Conservation (phyloP, 257 asterid species). For the Orobanche coerulescens region DNA sequence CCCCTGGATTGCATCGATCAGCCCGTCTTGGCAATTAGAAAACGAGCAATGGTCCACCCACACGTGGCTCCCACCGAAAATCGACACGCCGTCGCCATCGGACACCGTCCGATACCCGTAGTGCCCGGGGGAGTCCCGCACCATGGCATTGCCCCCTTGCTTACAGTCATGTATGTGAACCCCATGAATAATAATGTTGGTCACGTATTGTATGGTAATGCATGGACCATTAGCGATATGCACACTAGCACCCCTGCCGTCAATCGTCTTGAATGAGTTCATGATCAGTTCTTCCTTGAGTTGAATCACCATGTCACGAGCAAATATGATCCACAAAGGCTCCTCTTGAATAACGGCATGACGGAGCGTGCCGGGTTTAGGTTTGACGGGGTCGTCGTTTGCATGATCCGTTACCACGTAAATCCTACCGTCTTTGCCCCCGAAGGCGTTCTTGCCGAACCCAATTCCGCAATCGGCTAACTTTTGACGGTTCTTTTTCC, state of each 20-base stretch:
- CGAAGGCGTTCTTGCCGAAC: conserved; percentile 75
- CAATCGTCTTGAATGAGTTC: conserved; percentile 84
- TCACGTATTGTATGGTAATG: conserved; percentile 62
- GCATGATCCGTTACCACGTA: conserved; percentile 65
- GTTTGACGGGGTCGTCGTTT: conserved; percentile 59
- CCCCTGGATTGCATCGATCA: conserved; percentile 78
- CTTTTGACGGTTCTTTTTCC: conserved; percentile 62
- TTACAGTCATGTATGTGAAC: conserved; percentile 72
- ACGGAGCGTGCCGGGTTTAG: conserved; percentile 63
- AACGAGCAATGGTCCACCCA: conserved; percentile 88
- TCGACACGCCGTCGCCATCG: conserved; percentile 80
- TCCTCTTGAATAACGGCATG: conserved; percentile 71
- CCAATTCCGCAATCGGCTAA: conserved; percentile 86
- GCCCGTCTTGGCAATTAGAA: conserved; percentile 65
- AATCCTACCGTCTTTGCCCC: conserved; percentile 66
- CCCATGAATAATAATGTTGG: conserved; percentile 76
- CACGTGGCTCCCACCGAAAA: conserved; percentile 72
- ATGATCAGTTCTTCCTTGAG: conserved; percentile 73
- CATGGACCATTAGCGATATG: conserved; percentile 87
- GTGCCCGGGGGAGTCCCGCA: conserved; percentile 77
- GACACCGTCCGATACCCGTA: conserved; percentile 68
- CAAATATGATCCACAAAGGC: conserved; percentile 71
- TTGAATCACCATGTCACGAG: conserved; percentile 60
- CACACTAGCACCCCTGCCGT: conserved; percentile 74
- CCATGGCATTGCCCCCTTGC: conserved; percentile 86